Evolutionary conservation across 106 monocot genomes (phyloP), one percentile per base, ranked within the genome.

Genomic region (Dendrobium huoshanense): DNA sequence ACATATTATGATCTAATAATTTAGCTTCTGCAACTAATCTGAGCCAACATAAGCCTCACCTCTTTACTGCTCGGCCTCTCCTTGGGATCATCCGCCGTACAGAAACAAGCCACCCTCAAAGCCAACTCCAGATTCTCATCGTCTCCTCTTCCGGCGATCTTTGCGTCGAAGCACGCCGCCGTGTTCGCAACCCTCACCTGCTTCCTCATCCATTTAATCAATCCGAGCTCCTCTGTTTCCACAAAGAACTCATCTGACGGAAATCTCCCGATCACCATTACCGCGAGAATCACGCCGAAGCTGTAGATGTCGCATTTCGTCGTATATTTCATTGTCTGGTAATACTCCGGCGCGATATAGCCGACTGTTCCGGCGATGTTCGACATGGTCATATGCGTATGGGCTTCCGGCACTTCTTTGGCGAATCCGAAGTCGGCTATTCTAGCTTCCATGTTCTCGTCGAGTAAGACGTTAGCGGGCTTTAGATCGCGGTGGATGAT

Each of bases 331-430:
- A 90, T 85, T 59, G 79, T 83, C 87, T 89, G 90, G 75, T 92
- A 84, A 78, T 95, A 95, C 92, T 95, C 95, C 11, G 92, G 95
- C n/a, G 95, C 90, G 47, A 95, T 92, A 70, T 88, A 92, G 10
- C 95, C 92, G 15, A 80, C 67, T 1, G 95, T 92, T 1, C 95
- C 95, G 2, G 95, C 95, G 15, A 95, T 80, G 56, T 87, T 80
- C 9, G 90, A 87, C 19, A 88, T 74, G 4, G 90, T 87, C 73
- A 90, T 83, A 82, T 91, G 91, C 0, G 93, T 91, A 59, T 88
- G 55, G 5, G 87, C 80, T 41, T 92, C 95, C 4, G 92, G 87
- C 7, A 90, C 77, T 31, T 85, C 81, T 83, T 92, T 92, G 0
- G 92, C 95, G 15, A 92, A 68, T 19, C 92, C 95, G 75, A 95